Conservation (phyloP, 2,329 filamentous ascomycete genomes). For the Fusarium sp. region DNA sequence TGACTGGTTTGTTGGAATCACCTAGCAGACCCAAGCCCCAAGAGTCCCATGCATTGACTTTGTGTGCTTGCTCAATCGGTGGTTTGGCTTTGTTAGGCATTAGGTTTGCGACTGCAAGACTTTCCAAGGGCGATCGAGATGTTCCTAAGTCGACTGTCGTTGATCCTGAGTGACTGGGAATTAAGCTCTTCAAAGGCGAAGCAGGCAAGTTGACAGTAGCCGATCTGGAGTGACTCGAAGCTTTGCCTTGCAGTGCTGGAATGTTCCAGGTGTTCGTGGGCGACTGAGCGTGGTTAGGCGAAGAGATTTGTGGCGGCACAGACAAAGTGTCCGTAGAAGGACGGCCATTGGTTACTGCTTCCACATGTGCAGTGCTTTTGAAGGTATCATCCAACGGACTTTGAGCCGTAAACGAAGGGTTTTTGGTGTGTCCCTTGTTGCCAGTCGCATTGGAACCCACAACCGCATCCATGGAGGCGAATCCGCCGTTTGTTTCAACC, state of each 20-base stretch:
- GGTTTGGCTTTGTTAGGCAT: constrained; percentile 19
- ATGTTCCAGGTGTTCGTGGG: not conserved
- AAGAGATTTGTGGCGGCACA: constrained; percentile 6
- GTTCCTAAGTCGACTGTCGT: constrained; percentile 32
- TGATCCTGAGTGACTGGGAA: constrained; percentile 28
- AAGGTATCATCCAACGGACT: constrained; percentile 18
- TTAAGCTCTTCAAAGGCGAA: constrained; percentile 17
- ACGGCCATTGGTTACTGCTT: constrained; percentile 4
- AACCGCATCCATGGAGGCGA: constrained; percentile 38
- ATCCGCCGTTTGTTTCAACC: constrained; percentile 26
- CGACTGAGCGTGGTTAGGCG: not conserved
- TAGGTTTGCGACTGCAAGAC: constrained; percentile 15
- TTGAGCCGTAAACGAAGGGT: constrained; percentile 20
- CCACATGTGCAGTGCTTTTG: not conserved
- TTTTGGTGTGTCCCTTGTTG: constrained; percentile 9
- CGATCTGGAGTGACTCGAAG: constrained; percentile 33
- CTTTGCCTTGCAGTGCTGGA: constrained; percentile 5
- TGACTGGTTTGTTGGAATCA: constrained; percentile 18
- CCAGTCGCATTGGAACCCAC: not conserved
- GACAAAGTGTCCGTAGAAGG: constrained; percentile 23
- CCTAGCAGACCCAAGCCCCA: constrained; percentile 36
- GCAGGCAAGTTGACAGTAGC: constrained; percentile 31
- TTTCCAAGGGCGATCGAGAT: constrained; percentile 29
- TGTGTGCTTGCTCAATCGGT: constrained; percentile 20
- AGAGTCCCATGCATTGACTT: constrained; percentile 37